These are phyloP conservation scores for Phialophora tarda DNA, from an alignment of 2,329 filamentous ascomycete species.

Conservation along the genomic window DNA sequence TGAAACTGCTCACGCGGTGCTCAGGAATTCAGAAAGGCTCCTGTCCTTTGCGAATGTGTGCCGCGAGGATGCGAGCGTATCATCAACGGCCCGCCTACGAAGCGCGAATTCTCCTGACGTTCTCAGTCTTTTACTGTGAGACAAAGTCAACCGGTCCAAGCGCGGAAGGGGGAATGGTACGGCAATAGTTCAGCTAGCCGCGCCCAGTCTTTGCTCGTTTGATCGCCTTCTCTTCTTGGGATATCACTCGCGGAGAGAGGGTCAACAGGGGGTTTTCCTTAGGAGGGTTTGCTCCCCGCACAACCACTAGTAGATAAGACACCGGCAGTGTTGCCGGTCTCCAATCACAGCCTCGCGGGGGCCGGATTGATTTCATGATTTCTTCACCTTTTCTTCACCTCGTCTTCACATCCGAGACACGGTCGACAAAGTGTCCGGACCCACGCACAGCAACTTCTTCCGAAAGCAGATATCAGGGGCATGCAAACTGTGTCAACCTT, in stretches of 20 bases:
- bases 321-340: not conserved
- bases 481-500: not conserved
- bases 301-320: not conserved
- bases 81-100: not conserved
- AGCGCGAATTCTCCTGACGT: not conserved
- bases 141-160: slow-evolving; percentile 2
- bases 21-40: slow-evolving; percentile 1
- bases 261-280: not conserved
- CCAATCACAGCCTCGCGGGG: slow-evolving; percentile 1
- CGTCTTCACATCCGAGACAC: not conserved
- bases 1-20: slow-evolving; percentile 7
- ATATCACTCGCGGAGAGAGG: not conserved
- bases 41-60: slow-evolving; percentile 17
- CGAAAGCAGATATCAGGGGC: not conserved
- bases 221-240: not conserved
- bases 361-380: not conserved
- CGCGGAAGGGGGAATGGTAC: slow-evolving; percentile 4
- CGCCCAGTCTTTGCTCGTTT: not conserved
- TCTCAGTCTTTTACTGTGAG: slow-evolving; percentile 11
- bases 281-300: not conserved
- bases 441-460: not conserved
- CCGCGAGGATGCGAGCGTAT: not conserved
- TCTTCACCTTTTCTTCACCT: not conserved
- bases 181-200: not conserved
- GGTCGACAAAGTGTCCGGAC: not conserved